These are phyloP conservation scores for Bothriochloa decipiens DNA, from an alignment of 176 grass and related monocot species.

Conservation along the genomic window DNA sequence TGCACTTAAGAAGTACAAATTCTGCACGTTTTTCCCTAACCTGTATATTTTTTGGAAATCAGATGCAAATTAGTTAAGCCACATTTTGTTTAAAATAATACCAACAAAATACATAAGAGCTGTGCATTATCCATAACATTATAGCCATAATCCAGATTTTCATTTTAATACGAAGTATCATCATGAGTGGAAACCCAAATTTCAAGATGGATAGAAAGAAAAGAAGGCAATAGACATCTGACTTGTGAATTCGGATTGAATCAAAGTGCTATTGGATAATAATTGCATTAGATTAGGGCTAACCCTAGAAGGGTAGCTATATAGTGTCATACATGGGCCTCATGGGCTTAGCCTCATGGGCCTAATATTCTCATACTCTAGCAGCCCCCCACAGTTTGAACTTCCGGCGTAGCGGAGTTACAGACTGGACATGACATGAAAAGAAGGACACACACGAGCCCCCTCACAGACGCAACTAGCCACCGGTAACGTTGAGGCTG, in stretches of 20 bases:
- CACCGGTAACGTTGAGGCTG: too few relatives aligned
- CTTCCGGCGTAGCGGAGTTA: too few relatives aligned
- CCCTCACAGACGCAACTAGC: too few relatives aligned
- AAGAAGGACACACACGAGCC: too few relatives aligned
- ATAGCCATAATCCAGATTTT: conserved; percentile 2
- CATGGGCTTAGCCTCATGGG: too few relatives aligned
- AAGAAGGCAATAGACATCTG: background rate
- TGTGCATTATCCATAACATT: background rate
- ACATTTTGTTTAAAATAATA: background rate
- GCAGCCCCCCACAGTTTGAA: too few relatives aligned
- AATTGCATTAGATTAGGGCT: too few relatives aligned
- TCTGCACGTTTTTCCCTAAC: conserved; percentile 97
- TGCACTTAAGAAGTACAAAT: conserved; percentile 93
- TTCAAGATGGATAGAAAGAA: background rate
- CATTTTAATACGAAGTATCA: conserved; percentile 6
- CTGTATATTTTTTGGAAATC: conserved; percentile 54
- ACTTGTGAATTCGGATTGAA: background rate
- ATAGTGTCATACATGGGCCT: too few relatives aligned
- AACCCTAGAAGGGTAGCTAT: too few relatives aligned
- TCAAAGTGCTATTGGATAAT: too few relatives aligned
- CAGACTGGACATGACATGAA: too few relatives aligned
- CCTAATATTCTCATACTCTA: too few relatives aligned
- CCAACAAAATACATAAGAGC: background rate
- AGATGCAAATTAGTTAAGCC: conserved; percentile 24
- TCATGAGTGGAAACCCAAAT: background rate